Conservation (phyloP, 257 asterid genomes). For the Datura wrightii region DNA sequence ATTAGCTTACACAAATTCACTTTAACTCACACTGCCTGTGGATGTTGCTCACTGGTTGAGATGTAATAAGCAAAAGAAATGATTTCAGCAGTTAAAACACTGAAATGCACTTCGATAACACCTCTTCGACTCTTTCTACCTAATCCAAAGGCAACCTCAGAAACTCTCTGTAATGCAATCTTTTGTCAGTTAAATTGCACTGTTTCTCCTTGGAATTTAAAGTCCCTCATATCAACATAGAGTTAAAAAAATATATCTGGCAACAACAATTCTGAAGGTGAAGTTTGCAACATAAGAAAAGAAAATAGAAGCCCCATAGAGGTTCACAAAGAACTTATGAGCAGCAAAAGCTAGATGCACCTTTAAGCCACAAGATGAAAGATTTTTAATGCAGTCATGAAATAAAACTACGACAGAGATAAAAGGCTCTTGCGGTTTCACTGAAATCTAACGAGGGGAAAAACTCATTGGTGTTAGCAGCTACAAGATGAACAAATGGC, state of each 20-base stretch:
- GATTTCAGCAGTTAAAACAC: not conserved
- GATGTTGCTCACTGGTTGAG: not conserved
- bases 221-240: not conserved
- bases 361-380: slow-evolving; percentile 18
- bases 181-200: not conserved
- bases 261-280: not conserved
- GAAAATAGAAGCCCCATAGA: not conserved
- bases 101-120: not conserved
- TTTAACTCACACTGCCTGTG: too few relatives aligned
- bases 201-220: not conserved
- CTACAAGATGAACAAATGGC: not conserved
- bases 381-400: not conserved
- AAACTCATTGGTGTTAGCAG: not conserved
- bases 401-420: not conserved
- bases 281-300: not conserved
- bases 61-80: not conserved
- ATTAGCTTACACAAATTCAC: not conserved
- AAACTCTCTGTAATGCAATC: not conserved
- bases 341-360: not conserved
- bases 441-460: not conserved
- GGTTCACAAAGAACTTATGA: not conserved
- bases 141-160: not conserved
- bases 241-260: not conserved
- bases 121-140: not conserved
- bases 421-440: not conserved